phyloP scores from a whole-genome alignment of 73 alveolate genomes.

The Tetrahymena malaccensis region DNA sequence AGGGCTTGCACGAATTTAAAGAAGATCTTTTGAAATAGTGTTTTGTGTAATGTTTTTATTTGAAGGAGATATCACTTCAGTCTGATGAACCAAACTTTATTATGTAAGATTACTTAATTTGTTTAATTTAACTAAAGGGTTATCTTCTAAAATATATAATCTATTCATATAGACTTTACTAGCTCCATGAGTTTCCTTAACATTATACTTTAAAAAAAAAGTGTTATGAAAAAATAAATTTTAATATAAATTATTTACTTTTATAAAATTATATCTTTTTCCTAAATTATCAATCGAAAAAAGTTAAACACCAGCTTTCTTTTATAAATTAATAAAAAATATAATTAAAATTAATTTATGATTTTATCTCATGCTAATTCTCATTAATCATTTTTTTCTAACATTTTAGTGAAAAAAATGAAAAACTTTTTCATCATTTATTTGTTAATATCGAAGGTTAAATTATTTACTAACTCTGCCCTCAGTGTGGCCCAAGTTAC shows the following conservation, averaged over 20 bases:
- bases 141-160: constrained; percentile 36
- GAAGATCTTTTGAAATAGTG: background rate
- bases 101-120: background rate
- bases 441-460: background rate
- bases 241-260: background rate
- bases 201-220: background rate
- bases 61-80: background rate
- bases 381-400: too few species aligned
- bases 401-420: too few species aligned
- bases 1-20: background rate
- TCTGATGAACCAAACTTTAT: background rate
- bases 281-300: constrained; percentile 44
- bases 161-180: constrained; percentile 44
- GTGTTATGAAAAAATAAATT: background rate
- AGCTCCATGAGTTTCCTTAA: constrained; percentile 53
- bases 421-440: too few species aligned
- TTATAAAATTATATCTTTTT: constrained; percentile 19
- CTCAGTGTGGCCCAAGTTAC: constrained; percentile 41
- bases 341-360: too few species aligned
- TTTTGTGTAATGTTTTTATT: background rate
- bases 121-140: background rate
- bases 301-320: constrained; percentile 26
- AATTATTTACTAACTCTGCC: constrained; percentile 9
- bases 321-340: background rate
- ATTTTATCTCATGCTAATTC: too few species aligned